Base-by-base conservation (phyloP, 345 rosid species). In the Euphorbia lathyris region DNA sequence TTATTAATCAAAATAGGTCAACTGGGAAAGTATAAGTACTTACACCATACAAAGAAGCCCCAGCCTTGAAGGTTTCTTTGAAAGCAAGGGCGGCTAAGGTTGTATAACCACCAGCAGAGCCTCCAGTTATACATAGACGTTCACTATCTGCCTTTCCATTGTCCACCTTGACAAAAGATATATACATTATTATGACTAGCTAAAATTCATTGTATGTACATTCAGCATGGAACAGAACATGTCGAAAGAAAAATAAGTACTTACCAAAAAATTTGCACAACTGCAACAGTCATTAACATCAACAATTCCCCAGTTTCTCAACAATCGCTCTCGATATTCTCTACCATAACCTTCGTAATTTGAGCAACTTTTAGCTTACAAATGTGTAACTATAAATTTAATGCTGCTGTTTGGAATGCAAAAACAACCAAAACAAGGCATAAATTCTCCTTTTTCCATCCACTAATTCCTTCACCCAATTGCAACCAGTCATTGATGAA, bases 91-190 rank as follows among this genome's bases (percentile, higher is more conserved):
- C 79, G 60, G 99, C 99, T 77, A 92, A 89, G 60, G 97, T 90
- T 40, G 97, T 95, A 74, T 92, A 95, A 45, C 99, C 97, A 67
- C 99, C 97, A 59, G 99, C 99, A 68, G 99, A 95, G 70, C 94
- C 97, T 68, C 99, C 99, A 60, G 99, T 90, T 78, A 95, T 95
- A 74, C 97, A 95, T 1, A 95, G 84, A 55, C 93, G 85, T 47
- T 85, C 78, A 17, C 55, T 82, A 80, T 92, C 99, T 61, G 78
- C 97, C 79, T 81, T 92, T 59, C 88, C 97, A 23, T 72, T 83
- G 74, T 88, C 88, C 77, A 90, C 90, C 97, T 92, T 69, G 68
- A 75, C 36, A 77, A 77, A 72, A 70, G 53, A 78, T 58, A 51
- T 26, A 53, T 38, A n/a, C n/a, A n/a, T n/a, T n/a, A 58, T 72